Evolutionary conservation across 352 stramenopile species (phyloP), one percentile per base, ranked within the genome.

Genomic region (Phytophthora litchii): DNA sequence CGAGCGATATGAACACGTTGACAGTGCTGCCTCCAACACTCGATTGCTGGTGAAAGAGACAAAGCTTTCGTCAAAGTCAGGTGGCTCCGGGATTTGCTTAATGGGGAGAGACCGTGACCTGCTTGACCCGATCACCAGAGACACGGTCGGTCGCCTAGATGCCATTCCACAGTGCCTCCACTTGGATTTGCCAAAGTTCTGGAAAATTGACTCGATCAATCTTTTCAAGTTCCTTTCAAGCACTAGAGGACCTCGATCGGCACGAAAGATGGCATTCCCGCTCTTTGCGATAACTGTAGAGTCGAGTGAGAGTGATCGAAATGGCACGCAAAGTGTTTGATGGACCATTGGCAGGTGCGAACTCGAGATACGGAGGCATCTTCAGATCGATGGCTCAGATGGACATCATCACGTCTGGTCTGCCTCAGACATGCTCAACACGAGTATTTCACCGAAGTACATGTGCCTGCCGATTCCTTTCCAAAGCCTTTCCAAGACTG

Each of bases 371-470:
- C 53, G 52, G 60, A 55, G 44, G 13, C 51, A 67, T 60, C 52
- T 41, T 67, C 32, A 36, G 51, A 66, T 67, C 58, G 56, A 61
- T 61, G 54, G 40, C 37, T 63, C 40, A 60, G 41, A 35, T 51
- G 48, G 23, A 20, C 43, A 56, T 16, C 45, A 63, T 63, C 54
- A 36, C 32, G 32, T 23, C 56, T 60, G 56, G 49, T 60, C 56
- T 19, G 36, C 21, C 41, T 40, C 29, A 34, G 7, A 27, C 23
- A n/a, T 27, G 23, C 5, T 27, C 23, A 3, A 27, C 3, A 27
- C 23, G 23, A 5, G 23, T 27, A 27, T 27, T 34, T 34, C 29
- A 34, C 7, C 4, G 29, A 67, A 67, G 43, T 61, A 36, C 42
- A 31, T 14, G 16, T 31, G 25, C 21, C 17, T 47, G 16, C 32